A percentile compares a stretch with the other conserved stretches of the same genome.
Evolutionary conservation across 108 stramenopile genomes (phyloP).

Genomic region (Fragilaria crotonensis): DNA sequence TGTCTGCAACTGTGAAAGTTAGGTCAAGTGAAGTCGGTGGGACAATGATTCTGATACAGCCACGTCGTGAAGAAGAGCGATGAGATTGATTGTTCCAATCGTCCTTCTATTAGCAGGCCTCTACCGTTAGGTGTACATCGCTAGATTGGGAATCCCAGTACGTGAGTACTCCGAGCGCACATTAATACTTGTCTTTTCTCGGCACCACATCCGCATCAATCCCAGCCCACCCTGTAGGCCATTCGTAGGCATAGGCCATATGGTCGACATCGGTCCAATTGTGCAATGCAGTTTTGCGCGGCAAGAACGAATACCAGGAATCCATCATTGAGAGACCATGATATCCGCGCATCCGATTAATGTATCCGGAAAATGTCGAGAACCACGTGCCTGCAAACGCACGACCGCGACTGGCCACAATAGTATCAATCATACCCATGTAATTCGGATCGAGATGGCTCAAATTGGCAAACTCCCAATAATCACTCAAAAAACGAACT

Average conservation of each 20-base stretch:
- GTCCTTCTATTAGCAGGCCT: too few species aligned
- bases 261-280: slow-evolving; percentile 28
- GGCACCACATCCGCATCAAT: slow-evolving; percentile 66
- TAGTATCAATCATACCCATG: slow-evolving; percentile 90
- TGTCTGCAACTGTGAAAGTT: too few species aligned
- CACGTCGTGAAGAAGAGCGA: too few species aligned
- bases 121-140: too few species aligned
- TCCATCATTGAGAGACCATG: slow-evolving; percentile 64
- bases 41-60: too few species aligned
- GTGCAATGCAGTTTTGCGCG: slow-evolving; percentile 50
- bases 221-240: slow-evolving; percentile 66
- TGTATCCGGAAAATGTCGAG: slow-evolving; percentile 91
- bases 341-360: slow-evolving; percentile 77
- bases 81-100: too few species aligned
- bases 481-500: slow-evolving; percentile 74
- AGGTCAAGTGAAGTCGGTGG: too few species aligned
- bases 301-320: slow-evolving; percentile 60
- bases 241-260: slow-evolving; percentile 51
- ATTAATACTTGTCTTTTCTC: slow-evolving; percentile 44
- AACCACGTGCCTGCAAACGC: slow-evolving; percentile 90
- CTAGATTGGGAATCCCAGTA: too few species aligned
- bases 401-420: slow-evolving; percentile 81
- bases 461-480: slow-evolving; percentile 46
- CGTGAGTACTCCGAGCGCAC: slow-evolving; percentile 1
- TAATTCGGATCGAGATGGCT: slow-evolving; percentile 75